Evolutionary conservation across 768 basidiomycete genomes (phyloP), one percentile per base, ranked within the genome.

Genomic region (Tephrocybe sp.): DNA sequence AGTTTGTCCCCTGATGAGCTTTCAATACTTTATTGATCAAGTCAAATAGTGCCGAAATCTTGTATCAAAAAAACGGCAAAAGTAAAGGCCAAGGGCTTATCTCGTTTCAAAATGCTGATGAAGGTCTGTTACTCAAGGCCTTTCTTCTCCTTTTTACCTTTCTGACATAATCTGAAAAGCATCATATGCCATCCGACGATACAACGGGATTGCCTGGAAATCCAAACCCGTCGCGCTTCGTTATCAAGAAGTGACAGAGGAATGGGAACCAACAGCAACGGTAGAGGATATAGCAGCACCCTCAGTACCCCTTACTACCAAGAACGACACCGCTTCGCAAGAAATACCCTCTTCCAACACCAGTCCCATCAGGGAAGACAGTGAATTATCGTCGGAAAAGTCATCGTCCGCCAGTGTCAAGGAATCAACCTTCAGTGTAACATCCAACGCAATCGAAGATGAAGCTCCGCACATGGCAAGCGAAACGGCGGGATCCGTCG

Each of bases 51-150:
- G 45, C 43, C 13, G 18, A 40, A 13, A 43, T 50, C 11, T 15
- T 43, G 9, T 12, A 30, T 22, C 24, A 34, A 15, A 15, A 3
- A 6, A 21, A 38, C 24, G 48, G 48, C 18, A 34, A 31, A 37
- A 47, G 43, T 18, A 41, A 36, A 21, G 40, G 49, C 3, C 50
- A 18, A 7, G 53, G 53, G 16, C 42, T 54, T 33, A 31, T 54
- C 22, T 33, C 43, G 4, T 54, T 54, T 38, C 40, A 25, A 2
- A 16, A 10, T 6, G 36, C 34, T 2, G 48, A 51, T 38, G 45
- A 47, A 31, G 54, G 54, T 55, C 27, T 15, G 41, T 8, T 6
- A 36, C 5, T 8, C 16, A 19, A 4, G 12, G 21, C 27, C 6
- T 29, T 29, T 29, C 11, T 5, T 5, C 27, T 29, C 11, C 27